Evolutionary conservation across 2,329 filamentous ascomycete species (phyloP), one percentile per base, ranked within the genome.

Genomic region (Nemania serpens): DNA sequence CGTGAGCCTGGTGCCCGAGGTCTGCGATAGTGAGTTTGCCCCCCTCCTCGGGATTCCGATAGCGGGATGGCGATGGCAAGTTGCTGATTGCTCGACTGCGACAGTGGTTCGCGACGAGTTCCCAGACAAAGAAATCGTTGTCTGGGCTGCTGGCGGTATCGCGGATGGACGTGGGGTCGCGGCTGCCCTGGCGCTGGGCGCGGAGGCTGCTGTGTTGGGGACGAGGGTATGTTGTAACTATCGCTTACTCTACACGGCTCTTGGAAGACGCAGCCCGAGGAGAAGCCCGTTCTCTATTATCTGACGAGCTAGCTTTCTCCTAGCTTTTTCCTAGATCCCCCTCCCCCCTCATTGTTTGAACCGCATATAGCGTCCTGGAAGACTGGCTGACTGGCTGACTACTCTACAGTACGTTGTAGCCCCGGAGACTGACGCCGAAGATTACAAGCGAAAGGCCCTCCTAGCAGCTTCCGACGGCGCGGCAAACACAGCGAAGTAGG

Each of bases 81-180:
- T 39, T 39, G 36, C 36, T 39, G 11, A 39, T 10, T 13, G 3
- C 4, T 13, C 11, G 36, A 13, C 36, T 39, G 36, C 11, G 42
- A 3, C n/a, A 61, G 59, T 66, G 62, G 50, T 82, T 15, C 47
- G 52, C 3, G 37, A 62, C 4, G 69, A 71, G 52, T 72, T 71
- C 17, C 69, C 63, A 3, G 65, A 55, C 2, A 61, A 63, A 29
- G 64, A 70, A 6, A 62, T 70, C 33, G 71, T 68, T 20, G 63
- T 84, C 2, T 69, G 82, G 39, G 82, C 80, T 0, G 79, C 81
- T 17, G 82, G 82, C 4, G 82, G 82, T 0, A 80, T 84, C 48
- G 75, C 75, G 6, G 81, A 83, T 41, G 75, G 76, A 2, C 74
- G 81, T 17, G 77, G 79, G 10, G 78, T 77, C 1, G 77, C 79